phyloP scores from a whole-genome alignment of 495 filamentous ascomycete genomes.

The Aspergillus homomorphus region DNA sequence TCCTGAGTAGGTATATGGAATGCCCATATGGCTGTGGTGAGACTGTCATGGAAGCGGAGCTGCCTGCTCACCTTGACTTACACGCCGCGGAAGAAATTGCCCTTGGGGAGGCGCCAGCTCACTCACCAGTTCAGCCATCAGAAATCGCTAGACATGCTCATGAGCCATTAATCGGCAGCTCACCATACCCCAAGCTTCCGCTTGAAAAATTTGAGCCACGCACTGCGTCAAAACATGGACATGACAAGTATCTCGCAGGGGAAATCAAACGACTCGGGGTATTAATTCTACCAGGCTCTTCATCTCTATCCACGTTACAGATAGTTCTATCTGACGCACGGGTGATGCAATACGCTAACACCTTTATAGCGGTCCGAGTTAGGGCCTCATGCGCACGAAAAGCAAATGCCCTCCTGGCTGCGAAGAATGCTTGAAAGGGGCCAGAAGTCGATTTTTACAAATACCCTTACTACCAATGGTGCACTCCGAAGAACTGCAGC shows the following conservation, averaged over 20 bases:
- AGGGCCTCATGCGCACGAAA: constrained; percentile 82
- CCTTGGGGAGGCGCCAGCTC: constrained; percentile 39
- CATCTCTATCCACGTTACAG: neutral
- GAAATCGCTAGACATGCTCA: constrained; percentile 10
- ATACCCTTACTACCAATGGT: constrained; percentile 53
- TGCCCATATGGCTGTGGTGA: constrained; percentile 79
- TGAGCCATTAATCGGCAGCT: neutral
- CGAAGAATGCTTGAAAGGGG: constrained; percentile 63
- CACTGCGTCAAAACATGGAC: neutral
- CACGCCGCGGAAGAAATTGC: constrained; percentile 60
- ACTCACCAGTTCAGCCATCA: constrained; percentile 6
- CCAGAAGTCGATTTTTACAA: constrained; percentile 52
- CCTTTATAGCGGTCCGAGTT: constrained; percentile 54
- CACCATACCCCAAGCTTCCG: neutral
- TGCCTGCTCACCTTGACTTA: constrained; percentile 71
- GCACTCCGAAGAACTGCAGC: constrained; percentile 39
- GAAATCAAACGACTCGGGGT: constrained; percentile 43
- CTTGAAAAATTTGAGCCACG: neutral
- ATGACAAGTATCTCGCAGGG: constrained; percentile 1
- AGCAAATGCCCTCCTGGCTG: constrained; percentile 83
- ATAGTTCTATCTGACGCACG: neutral
- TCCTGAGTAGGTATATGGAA: constrained; percentile 49
- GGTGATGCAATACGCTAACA: constrained; percentile 25
- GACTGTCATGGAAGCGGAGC: constrained; percentile 53
- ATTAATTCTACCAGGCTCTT: constrained; percentile 1